These are phyloP conservation scores for Erodium maritimum DNA, from an alignment of 345 rosid genomes.

Conservation along the genomic window DNA sequence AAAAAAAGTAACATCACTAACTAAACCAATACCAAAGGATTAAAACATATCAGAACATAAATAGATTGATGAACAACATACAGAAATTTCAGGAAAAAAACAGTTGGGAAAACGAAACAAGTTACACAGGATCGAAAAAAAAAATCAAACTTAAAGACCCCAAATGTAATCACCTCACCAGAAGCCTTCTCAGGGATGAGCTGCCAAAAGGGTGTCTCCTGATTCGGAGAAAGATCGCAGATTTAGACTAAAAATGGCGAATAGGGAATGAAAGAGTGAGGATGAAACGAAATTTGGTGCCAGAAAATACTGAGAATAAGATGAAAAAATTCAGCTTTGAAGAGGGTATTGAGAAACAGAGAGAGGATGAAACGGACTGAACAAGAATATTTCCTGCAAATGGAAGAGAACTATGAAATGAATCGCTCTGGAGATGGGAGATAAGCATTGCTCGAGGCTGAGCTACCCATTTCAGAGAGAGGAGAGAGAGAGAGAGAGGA, in stretches of 20 bases:
- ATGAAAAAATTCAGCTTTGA: too few relatives aligned
- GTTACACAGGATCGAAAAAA: not conserved
- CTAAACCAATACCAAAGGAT: not conserved
- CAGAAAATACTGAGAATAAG: too few relatives aligned
- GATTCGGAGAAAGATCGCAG: not conserved
- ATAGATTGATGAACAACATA: not conserved
- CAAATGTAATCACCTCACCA: not conserved
- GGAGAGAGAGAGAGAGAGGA: not conserved
- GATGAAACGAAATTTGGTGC: not conserved
- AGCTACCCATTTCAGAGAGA: not conserved
- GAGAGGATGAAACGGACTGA: not conserved
- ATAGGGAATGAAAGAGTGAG: not conserved
- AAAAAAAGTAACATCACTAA: not conserved
- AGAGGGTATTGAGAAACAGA: too few relatives aligned
- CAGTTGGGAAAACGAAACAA: too few relatives aligned
- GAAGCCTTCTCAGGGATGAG: not conserved
- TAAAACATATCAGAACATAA: not conserved
- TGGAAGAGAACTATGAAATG: not conserved
- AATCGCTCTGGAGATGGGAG: not conserved
- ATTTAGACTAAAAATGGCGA: not conserved
- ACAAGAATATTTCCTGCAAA: not conserved
- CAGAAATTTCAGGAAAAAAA: not conserved
- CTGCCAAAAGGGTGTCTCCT: not conserved
- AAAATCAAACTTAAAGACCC: not conserved
- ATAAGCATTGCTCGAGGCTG: not conserved